Evolutionary conservation across 2,329 filamentous ascomycete species (phyloP).

Genomic region (Fusarium tupiense): DNA sequence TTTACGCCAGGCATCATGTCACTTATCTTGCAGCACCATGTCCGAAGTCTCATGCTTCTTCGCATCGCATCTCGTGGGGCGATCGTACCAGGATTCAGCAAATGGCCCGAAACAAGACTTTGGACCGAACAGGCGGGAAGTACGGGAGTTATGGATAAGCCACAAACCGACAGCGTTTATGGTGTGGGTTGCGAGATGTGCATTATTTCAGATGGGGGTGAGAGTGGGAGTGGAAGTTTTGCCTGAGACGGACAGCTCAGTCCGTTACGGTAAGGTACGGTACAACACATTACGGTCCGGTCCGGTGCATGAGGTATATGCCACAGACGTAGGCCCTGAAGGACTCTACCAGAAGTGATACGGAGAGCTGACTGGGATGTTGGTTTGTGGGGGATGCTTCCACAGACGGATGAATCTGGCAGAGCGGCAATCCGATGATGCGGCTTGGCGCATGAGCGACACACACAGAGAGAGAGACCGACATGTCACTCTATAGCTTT

Average conservation of each 20-base stretch:
- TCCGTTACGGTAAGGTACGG: neutral
- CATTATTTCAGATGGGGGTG: slow-evolving; percentile 8
- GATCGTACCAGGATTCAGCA: slow-evolving; percentile 21
- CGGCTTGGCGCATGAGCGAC: slow-evolving; percentile 34
- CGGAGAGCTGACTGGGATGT: slow-evolving; percentile 4
- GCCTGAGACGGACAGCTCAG: neutral
- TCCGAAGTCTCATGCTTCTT: neutral
- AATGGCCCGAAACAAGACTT: neutral
- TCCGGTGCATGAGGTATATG: neutral
- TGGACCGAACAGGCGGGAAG: neutral
- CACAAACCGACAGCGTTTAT: neutral
- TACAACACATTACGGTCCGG: neutral
- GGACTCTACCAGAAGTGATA: neutral
- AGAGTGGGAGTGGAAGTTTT: neutral
- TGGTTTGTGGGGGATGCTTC: neutral
- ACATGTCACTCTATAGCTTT: neutral
- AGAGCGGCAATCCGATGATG: slow-evolving; percentile 22
- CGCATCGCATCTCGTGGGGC: slow-evolving; percentile 12
- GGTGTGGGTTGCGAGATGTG: slow-evolving; percentile 26
- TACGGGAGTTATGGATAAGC: neutral
- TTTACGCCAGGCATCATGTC: neutral
- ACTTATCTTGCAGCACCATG: neutral
- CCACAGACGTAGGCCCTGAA: neutral
- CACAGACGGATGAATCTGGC: neutral
- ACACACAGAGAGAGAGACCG: neutral